A percentile compares a stretch with the other conserved stretches of the same genome.
Conservation (phyloP, 139 green algal species). For the Chlorella vulgaris region DNA sequence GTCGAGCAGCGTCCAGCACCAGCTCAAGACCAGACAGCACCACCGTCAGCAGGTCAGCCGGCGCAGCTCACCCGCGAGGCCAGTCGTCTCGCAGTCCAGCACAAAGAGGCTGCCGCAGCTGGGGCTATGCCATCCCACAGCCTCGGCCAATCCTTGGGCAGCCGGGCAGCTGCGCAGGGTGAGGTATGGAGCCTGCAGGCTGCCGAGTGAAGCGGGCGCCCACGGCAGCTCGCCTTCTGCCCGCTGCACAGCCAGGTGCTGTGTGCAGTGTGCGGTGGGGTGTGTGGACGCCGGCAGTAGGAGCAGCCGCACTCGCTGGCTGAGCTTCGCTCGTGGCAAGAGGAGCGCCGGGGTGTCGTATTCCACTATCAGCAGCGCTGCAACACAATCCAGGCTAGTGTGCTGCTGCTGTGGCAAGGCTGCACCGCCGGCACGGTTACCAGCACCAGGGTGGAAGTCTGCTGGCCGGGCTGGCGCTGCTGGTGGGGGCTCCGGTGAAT, state of each 20-base stretch:
- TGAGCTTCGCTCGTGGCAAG: neutral
- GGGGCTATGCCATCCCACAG: neutral
- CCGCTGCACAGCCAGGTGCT: neutral
- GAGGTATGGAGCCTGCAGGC: constrained; percentile 20
- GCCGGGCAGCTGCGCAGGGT: neutral
- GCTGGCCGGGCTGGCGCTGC: no score
- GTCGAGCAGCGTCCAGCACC: no score
- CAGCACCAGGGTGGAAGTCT: no score
- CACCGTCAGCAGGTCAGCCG: no score
- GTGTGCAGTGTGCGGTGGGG: neutral
- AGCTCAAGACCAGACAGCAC: no score
- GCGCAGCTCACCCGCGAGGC: neutral
- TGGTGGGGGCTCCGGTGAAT: no score
- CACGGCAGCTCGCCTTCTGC: neutral
- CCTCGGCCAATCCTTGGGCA: neutral
- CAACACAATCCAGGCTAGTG: neutral
- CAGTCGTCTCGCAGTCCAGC: constrained; percentile 24
- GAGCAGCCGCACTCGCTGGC: constrained; percentile 6
- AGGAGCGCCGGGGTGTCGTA: neutral
- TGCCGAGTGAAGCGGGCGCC: neutral
- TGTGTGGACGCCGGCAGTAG: constrained; percentile 11
- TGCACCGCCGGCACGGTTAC: no score
- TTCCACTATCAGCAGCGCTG: neutral
- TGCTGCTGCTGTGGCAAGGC: no score
- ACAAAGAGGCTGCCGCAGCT: constrained; percentile 5